These are phyloP conservation scores for Candida sithepensis DNA, from an alignment of 805 yeast species.

Conservation along the genomic window DNA sequence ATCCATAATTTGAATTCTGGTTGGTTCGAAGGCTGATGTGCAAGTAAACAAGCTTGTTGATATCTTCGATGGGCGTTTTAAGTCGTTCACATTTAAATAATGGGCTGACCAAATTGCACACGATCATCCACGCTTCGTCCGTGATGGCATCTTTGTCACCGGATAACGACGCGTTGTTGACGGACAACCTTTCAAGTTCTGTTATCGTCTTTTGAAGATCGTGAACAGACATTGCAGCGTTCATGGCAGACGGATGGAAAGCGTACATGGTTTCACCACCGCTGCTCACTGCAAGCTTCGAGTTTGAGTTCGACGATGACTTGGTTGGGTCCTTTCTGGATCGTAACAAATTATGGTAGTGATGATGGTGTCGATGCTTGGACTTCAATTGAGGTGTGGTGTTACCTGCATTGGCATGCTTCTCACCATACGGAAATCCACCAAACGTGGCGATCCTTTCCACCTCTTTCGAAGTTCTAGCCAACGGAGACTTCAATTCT, in stretches of 20 bases:
- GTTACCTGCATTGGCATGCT: background rate
- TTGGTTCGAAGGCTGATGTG: conserved; percentile 27
- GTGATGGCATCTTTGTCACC: conserved; percentile 39
- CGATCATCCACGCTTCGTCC: conserved; percentile 48
- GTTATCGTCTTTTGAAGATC: conserved; percentile 29
- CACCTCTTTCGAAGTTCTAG: conserved; percentile 29
- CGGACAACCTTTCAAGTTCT: conserved; percentile 27
- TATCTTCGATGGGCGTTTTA: conserved; percentile 54
- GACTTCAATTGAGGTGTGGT: conserved; percentile 11
- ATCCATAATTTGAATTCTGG: conserved; percentile 2
- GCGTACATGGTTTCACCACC: conserved; percentile 35
- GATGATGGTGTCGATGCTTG: conserved; percentile 28
- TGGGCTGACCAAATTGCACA: conserved; percentile 40
- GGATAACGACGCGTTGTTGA: conserved; percentile 24
- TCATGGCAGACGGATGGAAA: conserved; percentile 29
- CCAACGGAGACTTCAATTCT: conserved; percentile 30
- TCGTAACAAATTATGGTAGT: conserved; percentile 26
- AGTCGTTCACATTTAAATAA: conserved; percentile 47
- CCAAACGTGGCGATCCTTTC: conserved; percentile 28
- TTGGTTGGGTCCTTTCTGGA: conserved; percentile 29
- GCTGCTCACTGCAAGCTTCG: conserved; percentile 27
- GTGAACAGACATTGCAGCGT: conserved; percentile 25
- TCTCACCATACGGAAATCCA: conserved; percentile 8
- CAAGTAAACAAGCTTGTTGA: conserved; percentile 43
- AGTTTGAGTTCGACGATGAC: conserved; percentile 38